A percentile compares a stretch with the other conserved stretches of the same genome.
These are phyloP conservation scores for Rhodotorula babjevae DNA, from an alignment of 768 basidiomycete genomes.

Conservation along the genomic window DNA sequence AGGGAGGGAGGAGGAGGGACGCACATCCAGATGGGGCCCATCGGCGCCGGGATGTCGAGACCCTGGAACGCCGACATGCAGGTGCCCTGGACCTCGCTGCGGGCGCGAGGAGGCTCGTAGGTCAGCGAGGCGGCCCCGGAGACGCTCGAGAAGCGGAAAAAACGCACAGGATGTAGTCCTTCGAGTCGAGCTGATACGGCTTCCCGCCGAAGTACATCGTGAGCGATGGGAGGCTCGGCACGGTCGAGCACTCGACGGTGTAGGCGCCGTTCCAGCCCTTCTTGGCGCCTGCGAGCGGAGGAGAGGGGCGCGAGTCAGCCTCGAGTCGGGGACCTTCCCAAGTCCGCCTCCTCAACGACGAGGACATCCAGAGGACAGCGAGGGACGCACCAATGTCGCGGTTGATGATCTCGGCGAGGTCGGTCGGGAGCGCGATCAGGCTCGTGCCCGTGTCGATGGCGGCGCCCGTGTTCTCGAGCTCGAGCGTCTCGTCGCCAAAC, in stretches of 20 bases:
- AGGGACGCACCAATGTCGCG: constrained; percentile 68
- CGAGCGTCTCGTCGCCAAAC: constrained; percentile 81
- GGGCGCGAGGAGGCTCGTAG: too few relatives aligned
- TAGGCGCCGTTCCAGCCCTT: constrained; percentile 59
- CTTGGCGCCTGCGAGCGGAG: background rate
- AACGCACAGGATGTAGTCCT: constrained; percentile 76
- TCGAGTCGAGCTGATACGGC: constrained; percentile 58
- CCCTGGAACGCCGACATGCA: constrained; percentile 93
- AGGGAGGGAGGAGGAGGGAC: background rate
- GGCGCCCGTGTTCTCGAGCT: constrained; percentile 73
- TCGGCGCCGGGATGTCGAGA: constrained; percentile 68
- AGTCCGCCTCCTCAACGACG: background rate
- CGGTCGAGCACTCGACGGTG: constrained; percentile 77
- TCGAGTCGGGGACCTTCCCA: too few relatives aligned
- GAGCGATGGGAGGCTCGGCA: constrained; percentile 76
- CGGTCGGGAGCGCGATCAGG: constrained; percentile 84
- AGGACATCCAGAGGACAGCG: too few relatives aligned
- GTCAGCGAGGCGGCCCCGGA: too few relatives aligned
- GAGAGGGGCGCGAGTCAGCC: background rate
- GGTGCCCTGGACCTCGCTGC: constrained; percentile 62
- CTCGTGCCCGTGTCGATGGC: constrained; percentile 62
- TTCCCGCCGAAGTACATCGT: constrained; percentile 77
- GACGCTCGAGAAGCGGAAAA: too few relatives aligned
- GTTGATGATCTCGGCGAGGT: constrained; percentile 97
- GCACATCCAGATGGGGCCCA: constrained; percentile 54